Base-by-base conservation (phyloP, 1,284 basidiomycete species). In the Stereum hirsutum region DNA sequence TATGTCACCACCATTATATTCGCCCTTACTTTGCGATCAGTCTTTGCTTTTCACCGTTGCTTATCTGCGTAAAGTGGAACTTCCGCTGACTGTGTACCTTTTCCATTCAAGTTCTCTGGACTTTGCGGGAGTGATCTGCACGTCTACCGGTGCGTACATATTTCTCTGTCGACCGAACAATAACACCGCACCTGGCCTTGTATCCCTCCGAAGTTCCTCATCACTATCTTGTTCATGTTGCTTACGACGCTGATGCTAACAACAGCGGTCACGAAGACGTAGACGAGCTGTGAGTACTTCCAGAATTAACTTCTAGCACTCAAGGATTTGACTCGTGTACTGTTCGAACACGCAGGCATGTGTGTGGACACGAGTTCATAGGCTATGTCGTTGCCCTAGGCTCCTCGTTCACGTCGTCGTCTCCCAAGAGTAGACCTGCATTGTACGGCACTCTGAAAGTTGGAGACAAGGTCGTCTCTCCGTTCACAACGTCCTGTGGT, bases 91-190 rank as follows among this genome's bases (percentile, higher is more conserved):
- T 39, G 15, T 24, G 14, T 24, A 6, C 6, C 10, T 5, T n/a
- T 27, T 10, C 33, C 15, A 39, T 39, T 10, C n/a, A 44, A 86
- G 84, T 68, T 84, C 21, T 74, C 81, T 17, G 87, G 79, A 11
- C 62, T 90, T 5, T 87, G 85, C 60, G 89, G 89, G 52, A 89
- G 86, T 47, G 89, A 93, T 62, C 65, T 92, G 26, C 89, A 94
- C 54, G 62, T 77, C 28, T 92, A 46, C 34, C 39, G 41, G 26
- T 37, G 44, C 10, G 41, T 44, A 31, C 47, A 55, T n/a, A 57
- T 53, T 37, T 25, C 50, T 52, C 30, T n/a, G 28, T 17, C 30
- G 43, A 25, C 33, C 20, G 41, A 37, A 28, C 28, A 38, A 8
- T 14, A 2, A 5, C 47, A 61, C 47, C 10, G 5, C n/a, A n/a